Conservation (phyloP, 2,329 filamentous ascomycete genomes). For the Paraphaeosphaeria minitans region DNA sequence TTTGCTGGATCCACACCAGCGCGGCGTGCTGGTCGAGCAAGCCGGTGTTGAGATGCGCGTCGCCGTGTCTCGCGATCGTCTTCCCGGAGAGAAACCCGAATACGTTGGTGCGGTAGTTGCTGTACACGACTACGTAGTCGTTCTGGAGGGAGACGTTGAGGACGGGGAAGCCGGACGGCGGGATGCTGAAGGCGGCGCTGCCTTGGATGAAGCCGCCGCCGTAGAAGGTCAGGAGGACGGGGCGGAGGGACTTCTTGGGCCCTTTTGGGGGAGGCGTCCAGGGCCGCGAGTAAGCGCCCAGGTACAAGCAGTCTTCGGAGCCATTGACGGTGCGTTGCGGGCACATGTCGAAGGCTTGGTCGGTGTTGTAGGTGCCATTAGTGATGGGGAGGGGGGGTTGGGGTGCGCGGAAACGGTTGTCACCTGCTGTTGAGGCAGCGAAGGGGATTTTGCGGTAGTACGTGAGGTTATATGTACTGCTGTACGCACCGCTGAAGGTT, state of each 20-base stretch:
- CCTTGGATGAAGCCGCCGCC: constrained; percentile 67
- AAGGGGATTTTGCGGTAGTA: constrained; percentile 67
- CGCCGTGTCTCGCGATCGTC: constrained; percentile 52
- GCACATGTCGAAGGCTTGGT: constrained; percentile 63
- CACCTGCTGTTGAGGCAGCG: constrained; percentile 61
- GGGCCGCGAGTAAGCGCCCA: constrained; percentile 64
- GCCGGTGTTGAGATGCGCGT: constrained; percentile 57
- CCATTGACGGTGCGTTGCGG: constrained; percentile 60
- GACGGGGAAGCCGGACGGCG: constrained; percentile 62
- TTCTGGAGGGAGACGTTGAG: constrained; percentile 59
- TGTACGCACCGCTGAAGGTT: constrained; percentile 60
- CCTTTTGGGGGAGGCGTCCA: constrained; percentile 48
- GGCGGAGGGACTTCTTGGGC: constrained; percentile 48
- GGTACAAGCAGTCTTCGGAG: constrained; percentile 67
- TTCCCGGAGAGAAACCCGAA: constrained; percentile 61
- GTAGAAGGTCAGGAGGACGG: constrained; percentile 65
- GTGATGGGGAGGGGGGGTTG: constrained; percentile 59
- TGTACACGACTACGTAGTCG: constrained; percentile 58
- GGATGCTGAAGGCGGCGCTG: constrained; percentile 59
- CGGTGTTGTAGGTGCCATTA: constrained; percentile 60
- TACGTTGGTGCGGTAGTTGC: constrained; percentile 63
- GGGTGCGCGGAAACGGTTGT: constrained; percentile 65
- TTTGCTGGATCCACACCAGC: constrained; percentile 59
- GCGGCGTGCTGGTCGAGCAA: constrained; percentile 60
- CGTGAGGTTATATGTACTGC: constrained; percentile 59